Percentiles rank a stretch among this genome's conserved stretches.
Evolutionary conservation across 768 basidiomycete species (phyloP).

Genomic region (Leccinellum luteum): DNA sequence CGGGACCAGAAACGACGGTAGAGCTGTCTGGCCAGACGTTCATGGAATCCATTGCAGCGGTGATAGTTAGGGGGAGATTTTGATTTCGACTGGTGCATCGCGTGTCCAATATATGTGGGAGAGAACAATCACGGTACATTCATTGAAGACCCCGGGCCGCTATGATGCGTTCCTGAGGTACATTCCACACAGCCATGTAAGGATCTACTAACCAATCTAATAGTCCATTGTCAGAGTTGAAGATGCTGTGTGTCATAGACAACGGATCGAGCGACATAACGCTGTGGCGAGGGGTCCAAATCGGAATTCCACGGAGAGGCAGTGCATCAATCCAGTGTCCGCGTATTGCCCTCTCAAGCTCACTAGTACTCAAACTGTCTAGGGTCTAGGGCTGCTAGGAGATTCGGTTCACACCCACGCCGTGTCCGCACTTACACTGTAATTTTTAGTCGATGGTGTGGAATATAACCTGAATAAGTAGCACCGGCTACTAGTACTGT

Average conservation of each 20-base stretch:
- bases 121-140: neutral
- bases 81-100: neutral
- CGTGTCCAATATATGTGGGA: neutral
- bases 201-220: neutral
- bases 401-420: neutral
- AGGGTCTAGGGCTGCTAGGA: too few relatives aligned
- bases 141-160: neutral
- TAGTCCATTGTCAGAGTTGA: neutral
- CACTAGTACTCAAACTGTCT: too few relatives aligned
- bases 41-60: constrained; percentile 12
- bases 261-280: neutral
- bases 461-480: too few relatives aligned
- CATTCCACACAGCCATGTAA: neutral
- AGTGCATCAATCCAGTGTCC: constrained; percentile 1
- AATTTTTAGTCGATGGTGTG: neutral
- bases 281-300: too few relatives aligned
- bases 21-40: constrained; percentile 40
- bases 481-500: too few relatives aligned
- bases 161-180: neutral
- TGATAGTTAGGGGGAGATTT: neutral
- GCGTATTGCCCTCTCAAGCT: neutral
- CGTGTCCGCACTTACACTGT: neutral
- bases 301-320: neutral
- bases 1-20: constrained; percentile 44
- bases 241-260: neutral